Base-by-base conservation (phyloP, 2,329 filamentous ascomycete genomes). In the Penicillium crustosum region DNA sequence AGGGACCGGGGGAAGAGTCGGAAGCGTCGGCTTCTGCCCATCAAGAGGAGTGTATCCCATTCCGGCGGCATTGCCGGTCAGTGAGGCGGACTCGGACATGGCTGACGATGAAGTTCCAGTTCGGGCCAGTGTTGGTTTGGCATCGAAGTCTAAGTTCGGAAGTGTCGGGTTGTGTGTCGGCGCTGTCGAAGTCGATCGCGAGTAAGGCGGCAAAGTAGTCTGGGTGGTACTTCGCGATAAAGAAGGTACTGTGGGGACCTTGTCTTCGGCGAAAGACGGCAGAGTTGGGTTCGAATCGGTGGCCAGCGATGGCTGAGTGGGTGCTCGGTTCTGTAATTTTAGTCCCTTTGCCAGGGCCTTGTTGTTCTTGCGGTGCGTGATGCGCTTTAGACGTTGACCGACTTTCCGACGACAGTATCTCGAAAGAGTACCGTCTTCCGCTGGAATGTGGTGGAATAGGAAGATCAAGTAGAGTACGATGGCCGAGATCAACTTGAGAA, bases 381-480 rank as follows among this genome's bases (percentile, higher is more conserved):
- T 94, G 65, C 86, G 86, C 70, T 89, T 89, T 64, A 99, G 82
- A 64, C 92, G 83, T 68, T 86, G 88, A 76, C 96, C 95, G 72
- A 96, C 88, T 79, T 97, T 97, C 45, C 92, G 88, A 61, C 90
- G 89, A 73, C 94, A 97, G 77, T 96, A 99, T 27, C 87, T 87
- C 6, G 86, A 86, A 31, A 99, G 81, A 8, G 89, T 88, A 6
- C 91, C 91, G 69, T 97, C 92, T 12, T 86, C 81, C 36, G 84
- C 83, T 1, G 93, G 92, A 60, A 99, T 93, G 76, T 93, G 94
- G 75, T 94, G 90, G 84, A 90, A 96, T 6, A 99, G 82, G 74
- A 96, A 99, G 68, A 91, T 85, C 38, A 96, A 75, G 75, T 96
- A 97, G 59, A 96, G 86, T 1, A 95, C 68, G 23, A 87, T 79